A percentile compares a stretch with the other conserved stretches of the same genome.
phyloP scores from a whole-genome alignment of 257 asterid genomes.

The Echites panduratus region DNA sequence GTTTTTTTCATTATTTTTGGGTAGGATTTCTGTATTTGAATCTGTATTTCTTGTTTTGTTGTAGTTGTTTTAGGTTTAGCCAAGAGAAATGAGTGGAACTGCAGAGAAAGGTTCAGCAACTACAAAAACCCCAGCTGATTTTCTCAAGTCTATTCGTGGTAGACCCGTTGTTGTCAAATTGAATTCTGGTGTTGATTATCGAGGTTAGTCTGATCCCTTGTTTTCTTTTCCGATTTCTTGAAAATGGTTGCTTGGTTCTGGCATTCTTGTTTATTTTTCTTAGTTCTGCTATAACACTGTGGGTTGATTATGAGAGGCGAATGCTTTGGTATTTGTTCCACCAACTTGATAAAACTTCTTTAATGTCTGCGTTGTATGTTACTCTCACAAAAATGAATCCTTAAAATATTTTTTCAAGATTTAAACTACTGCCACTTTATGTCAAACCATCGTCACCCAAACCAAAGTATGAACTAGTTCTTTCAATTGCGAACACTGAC shows the following conservation, averaged over 20 bases:
- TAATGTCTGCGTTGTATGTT: too few relatives aligned
- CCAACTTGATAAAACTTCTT: too few relatives aligned
- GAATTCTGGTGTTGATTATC: conserved; percentile 91
- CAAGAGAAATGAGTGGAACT: conserved; percentile 57
- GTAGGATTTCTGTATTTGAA: neutral
- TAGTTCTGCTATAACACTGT: neutral
- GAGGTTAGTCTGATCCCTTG: conserved; percentile 42
- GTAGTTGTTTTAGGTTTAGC: conserved; percentile 17
- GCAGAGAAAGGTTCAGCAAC: conserved; percentile 57
- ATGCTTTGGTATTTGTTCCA: too few relatives aligned
- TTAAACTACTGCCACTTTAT: neutral
- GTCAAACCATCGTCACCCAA: too few relatives aligned
- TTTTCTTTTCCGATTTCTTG: neutral
- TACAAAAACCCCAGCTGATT: conserved; percentile 90
- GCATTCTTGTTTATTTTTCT: neutral
- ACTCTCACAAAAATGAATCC: too few relatives aligned
- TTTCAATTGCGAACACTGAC: too few relatives aligned
- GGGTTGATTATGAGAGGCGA: too few relatives aligned
- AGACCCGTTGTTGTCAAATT: conserved; percentile 94
- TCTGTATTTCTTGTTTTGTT: neutral
- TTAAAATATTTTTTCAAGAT: neutral
- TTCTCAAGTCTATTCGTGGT: conserved; percentile 91
- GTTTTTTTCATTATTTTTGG: neutral
- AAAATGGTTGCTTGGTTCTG: too few relatives aligned
- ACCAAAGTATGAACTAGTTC: neutral